Percentiles rank a stretch among this genome's conserved stretches.
Evolutionary conservation across 2,329 filamentous ascomycete species (phyloP).

Genomic region (Monosporascus sp.): DNA sequence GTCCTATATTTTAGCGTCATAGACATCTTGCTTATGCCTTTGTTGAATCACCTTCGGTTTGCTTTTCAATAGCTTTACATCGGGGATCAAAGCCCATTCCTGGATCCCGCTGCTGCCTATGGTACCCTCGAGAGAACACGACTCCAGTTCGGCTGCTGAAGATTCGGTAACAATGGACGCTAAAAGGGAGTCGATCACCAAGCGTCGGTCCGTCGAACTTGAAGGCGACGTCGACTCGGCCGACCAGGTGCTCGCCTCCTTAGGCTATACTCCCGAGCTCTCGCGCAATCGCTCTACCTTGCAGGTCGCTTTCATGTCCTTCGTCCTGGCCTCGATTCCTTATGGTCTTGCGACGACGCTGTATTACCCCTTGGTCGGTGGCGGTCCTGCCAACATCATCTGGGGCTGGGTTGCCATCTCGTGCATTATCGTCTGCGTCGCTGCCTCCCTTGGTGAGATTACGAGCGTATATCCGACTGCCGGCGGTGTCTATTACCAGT

Average conservation of each 20-base stretch:
- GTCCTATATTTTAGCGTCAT: too few species aligned
- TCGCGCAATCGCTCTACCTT: constrained; percentile 60
- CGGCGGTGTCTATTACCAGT: constrained; percentile 74
- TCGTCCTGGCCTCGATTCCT: constrained; percentile 69
- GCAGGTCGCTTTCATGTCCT: constrained; percentile 71
- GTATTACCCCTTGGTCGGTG: constrained; percentile 60
- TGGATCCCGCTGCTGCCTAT: too few species aligned
- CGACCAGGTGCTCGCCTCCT: constrained; percentile 56
- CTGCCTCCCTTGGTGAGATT: constrained; percentile 66
- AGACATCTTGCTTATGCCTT: too few species aligned
- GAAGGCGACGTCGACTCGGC: constrained; percentile 38
- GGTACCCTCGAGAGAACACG: too few species aligned
- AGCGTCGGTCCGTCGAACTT: constrained; percentile 2
- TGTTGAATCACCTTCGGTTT: too few species aligned
- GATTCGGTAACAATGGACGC: constrained; percentile 4
- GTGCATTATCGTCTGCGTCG: constrained; percentile 66
- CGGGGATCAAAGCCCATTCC: too few species aligned
- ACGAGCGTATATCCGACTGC: constrained; percentile 73
- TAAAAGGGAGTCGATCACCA: constrained; percentile 5
- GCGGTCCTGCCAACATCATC: constrained; percentile 64
- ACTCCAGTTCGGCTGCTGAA: too few species aligned
- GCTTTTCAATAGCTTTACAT: too few species aligned
- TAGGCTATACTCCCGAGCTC: constrained; percentile 64
- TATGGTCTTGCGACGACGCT: constrained; percentile 69
- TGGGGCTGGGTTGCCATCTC: constrained; percentile 69